phyloP scores from a whole-genome alignment of 1,284 basidiomycete species.

The Megacollybia platyphylla region DNA sequence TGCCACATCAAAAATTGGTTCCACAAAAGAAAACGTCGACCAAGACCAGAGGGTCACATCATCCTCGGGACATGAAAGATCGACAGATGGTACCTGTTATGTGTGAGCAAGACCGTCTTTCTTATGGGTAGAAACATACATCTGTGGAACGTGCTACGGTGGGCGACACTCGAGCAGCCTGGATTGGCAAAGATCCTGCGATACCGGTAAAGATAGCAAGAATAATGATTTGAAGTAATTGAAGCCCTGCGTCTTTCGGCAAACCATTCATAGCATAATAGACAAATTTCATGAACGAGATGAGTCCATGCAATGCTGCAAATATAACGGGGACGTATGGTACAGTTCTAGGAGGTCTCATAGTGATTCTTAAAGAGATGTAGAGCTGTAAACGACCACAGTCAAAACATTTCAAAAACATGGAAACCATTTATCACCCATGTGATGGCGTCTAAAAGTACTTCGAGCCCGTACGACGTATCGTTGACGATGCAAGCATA shows the following conservation, averaged over 20 bases:
- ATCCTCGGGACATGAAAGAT: conserved; percentile 56
- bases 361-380: background rate
- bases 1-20: conserved; percentile 52
- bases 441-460: conserved; percentile 11
- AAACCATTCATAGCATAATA: background rate
- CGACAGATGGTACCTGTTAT: conserved; percentile 32
- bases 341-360: background rate
- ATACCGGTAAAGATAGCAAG: conserved; percentile 29
- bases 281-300: background rate
- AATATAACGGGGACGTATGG: background rate
- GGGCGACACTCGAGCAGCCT: conserved; percentile 24
- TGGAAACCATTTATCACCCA: conserved; percentile 24
- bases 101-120: conserved; percentile 3
- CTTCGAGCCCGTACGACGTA: conserved; percentile 7
- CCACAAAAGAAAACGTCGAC: conserved; percentile 67
- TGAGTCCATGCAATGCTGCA: background rate
- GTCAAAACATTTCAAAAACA: too few relatives aligned
- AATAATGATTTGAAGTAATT: conserved; percentile 19
- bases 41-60: conserved; percentile 67
- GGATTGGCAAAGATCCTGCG: conserved; percentile 41
- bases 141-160: conserved; percentile 34
- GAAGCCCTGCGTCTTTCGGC: conserved; percentile 11
- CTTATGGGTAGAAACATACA: conserved; percentile 18
- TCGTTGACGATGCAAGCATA: conserved; percentile 17
- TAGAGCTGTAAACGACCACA: background rate